phyloP scores from a whole-genome alignment of 768 basidiomycete species.

The Trametes cubensis region DNA sequence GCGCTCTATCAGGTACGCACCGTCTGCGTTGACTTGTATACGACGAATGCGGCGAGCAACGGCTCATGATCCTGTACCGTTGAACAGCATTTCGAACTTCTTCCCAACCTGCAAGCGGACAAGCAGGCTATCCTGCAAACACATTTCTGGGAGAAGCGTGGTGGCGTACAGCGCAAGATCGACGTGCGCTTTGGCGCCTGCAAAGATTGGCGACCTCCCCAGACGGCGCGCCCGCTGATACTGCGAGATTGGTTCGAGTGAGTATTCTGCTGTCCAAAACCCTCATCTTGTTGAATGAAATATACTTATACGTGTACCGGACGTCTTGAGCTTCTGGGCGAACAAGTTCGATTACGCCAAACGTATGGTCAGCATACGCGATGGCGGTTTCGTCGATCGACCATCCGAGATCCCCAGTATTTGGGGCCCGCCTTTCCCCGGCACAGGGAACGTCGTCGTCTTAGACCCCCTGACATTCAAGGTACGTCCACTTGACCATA shows the following conservation, averaged over 20 bases:
- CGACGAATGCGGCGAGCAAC: no score
- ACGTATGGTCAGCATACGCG: constrained; percentile 41
- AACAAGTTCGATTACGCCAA: constrained; percentile 39
- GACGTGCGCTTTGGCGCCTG: constrained; percentile 25
- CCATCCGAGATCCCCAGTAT: constrained; percentile 13
- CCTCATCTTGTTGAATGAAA: constrained; percentile 7
- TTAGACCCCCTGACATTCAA: constrained; percentile 3
- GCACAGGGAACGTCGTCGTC: constrained; percentile 6
- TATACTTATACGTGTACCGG: background rate
- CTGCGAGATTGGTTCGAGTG: constrained; percentile 49
- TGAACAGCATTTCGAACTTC: constrained; percentile 42
- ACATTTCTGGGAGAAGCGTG: constrained; percentile 36
- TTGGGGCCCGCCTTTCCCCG: no score
- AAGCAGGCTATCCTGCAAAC: constrained; percentile 15
- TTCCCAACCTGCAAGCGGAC: constrained; percentile 57
- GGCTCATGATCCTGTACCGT: background rate
- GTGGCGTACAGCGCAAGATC: constrained; percentile 16
- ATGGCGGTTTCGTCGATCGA: constrained; percentile 39
- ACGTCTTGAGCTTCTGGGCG: constrained; percentile 47
- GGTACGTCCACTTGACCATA: background rate
- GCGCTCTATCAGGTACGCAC: constrained; percentile 56
- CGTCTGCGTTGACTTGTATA: background rate
- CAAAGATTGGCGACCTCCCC: constrained; percentile 21
- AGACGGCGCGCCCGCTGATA: constrained; percentile 28
- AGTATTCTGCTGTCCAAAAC: constrained; percentile 16